Percentiles rank a stretch among this genome's conserved stretches.
Evolutionary conservation across 768 basidiomycete genomes (phyloP).

Genomic region (Aureoboletus auriporus): DNA sequence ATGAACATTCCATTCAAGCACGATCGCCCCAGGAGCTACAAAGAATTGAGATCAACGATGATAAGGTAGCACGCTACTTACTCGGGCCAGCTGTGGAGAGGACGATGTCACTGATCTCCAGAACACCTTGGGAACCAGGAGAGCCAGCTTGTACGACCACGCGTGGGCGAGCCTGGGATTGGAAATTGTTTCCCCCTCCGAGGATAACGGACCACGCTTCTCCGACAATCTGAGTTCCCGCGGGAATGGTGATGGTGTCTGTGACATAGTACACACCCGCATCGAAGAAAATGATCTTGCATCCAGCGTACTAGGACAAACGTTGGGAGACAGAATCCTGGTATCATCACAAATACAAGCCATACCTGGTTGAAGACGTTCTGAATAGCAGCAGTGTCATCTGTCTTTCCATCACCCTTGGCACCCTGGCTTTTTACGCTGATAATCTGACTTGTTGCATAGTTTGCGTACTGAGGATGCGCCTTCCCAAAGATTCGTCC

Average conservation of each 20-base stretch:
- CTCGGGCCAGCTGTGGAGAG: conserved; percentile 54
- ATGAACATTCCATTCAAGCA: conserved; percentile 58
- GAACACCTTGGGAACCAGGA: conserved; percentile 41
- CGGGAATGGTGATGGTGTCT: conserved; percentile 45
- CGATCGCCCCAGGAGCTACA: conserved; percentile 41
- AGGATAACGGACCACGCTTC: conserved; percentile 49
- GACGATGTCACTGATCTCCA: conserved; percentile 64
- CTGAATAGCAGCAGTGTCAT: conserved; percentile 68
- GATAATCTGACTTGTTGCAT: conserved; percentile 58
- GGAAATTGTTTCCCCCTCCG: conserved; percentile 41
- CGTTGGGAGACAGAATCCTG: neutral
- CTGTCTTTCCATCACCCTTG: conserved; percentile 68
- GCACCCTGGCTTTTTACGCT: conserved; percentile 70
- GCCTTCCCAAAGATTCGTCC: conserved; percentile 59
- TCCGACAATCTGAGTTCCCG: conserved; percentile 45
- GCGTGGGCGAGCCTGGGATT: conserved; percentile 34
- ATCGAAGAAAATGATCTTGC: conserved; percentile 81
- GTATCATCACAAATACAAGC: neutral
- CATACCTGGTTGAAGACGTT: conserved; percentile 51
- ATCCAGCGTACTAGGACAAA: conserved; percentile 51
- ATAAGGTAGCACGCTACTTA: conserved; percentile 1
- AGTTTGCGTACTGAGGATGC: conserved; percentile 64
- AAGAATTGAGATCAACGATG: neutral
- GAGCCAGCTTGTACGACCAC: conserved; percentile 44
- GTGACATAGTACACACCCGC: conserved; percentile 53